Evolutionary conservation across 805 yeast genomes (phyloP).

Genomic region (Suhomyces sp.): DNA sequence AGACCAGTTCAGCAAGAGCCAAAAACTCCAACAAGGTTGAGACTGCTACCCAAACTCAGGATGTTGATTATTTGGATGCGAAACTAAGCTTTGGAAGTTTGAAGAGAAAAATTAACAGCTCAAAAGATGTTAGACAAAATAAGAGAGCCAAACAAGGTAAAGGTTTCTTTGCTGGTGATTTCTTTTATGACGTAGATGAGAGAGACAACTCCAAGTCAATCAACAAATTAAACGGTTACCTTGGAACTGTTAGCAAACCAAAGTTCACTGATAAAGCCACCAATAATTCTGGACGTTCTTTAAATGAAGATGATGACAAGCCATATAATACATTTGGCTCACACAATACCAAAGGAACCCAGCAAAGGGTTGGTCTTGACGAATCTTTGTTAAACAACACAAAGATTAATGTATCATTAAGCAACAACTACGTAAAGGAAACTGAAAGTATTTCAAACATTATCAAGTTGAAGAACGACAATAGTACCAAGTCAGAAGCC

Average conservation of each 20-base stretch:
- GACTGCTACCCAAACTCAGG: constrained; percentile 41
- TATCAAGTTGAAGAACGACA: constrained; percentile 29
- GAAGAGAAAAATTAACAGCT: constrained; percentile 12
- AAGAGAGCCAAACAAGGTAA: constrained; percentile 18
- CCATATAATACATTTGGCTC: constrained; percentile 8
- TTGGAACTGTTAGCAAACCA: constrained; percentile 34
- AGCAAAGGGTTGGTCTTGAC: constrained; percentile 17
- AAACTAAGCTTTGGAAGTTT: constrained; percentile 24
- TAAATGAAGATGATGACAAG: constrained; percentile 4
- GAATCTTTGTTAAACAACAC: constrained; percentile 12
- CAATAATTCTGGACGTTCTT: neutral
- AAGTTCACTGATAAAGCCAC: constrained; percentile 14
- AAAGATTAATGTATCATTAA: constrained; percentile 20
- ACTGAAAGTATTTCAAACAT: constrained; percentile 24
- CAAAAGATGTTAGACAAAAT: constrained; percentile 5
- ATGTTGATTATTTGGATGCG: constrained; percentile 24
- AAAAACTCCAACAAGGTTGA: constrained; percentile 30
- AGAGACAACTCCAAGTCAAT: constrained; percentile 8
- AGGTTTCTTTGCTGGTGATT: constrained; percentile 35
- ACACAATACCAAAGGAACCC: constrained; percentile 10
- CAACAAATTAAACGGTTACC: constrained; percentile 28
- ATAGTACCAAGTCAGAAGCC: neutral
- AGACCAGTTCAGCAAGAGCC: constrained; percentile 20
- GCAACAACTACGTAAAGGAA: constrained; percentile 23
- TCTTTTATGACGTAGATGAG: constrained; percentile 29